These are phyloP conservation scores for Solanum pennellii DNA, from an alignment of 257 asterid genomes.

Conservation along the genomic window DNA sequence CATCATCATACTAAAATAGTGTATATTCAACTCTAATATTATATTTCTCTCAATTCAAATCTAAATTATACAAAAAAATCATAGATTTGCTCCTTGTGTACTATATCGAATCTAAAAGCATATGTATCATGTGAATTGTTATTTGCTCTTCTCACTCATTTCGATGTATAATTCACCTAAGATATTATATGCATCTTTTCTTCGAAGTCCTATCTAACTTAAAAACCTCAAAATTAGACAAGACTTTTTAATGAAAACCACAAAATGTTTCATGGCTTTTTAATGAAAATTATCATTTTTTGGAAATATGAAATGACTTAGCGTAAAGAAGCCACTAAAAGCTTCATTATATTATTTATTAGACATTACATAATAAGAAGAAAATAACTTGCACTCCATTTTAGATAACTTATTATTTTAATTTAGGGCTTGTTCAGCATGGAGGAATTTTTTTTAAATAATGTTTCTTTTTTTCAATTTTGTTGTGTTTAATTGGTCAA, in stretches of 20 bases:
- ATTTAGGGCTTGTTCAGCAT: background rate
- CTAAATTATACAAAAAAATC: background rate
- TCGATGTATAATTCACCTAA: background rate
- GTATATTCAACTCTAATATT: background rate
- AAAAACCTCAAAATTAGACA: background rate
- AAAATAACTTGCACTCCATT: background rate
- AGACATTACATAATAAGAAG: background rate
- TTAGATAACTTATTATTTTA: background rate
- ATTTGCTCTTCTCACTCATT: background rate
- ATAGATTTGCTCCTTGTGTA: background rate
- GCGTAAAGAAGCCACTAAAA: background rate
- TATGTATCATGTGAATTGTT: background rate
- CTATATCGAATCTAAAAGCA: background rate
- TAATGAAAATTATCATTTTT: background rate
- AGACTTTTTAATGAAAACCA: no score
- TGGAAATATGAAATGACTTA: background rate
- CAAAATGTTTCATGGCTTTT: background rate
- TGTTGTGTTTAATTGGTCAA: background rate
- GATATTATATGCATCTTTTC: background rate
- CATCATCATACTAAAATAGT: background rate
- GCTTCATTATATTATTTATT: background rate
- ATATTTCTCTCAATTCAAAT: background rate
- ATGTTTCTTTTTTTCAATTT: fast-evolving
- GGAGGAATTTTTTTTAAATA: background rate
- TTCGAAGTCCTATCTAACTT: background rate